phyloP scores from a whole-genome alignment of 1,284 basidiomycete species.

The Bondarzewia mesenterica region DNA sequence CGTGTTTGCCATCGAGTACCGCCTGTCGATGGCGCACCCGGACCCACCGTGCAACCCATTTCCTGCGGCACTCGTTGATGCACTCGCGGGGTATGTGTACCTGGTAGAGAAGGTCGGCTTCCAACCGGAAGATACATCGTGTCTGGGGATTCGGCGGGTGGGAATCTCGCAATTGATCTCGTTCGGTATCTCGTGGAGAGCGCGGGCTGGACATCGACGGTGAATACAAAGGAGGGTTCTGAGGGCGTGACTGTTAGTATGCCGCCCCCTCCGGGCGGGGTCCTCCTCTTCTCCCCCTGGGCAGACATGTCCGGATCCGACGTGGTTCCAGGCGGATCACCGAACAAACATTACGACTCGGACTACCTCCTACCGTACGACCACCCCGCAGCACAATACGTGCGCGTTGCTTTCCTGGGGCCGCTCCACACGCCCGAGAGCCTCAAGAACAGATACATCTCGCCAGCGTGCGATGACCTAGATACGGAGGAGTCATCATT shows the following conservation, averaged over 20 bases:
- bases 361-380: conserved; percentile 30
- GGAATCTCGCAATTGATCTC: conserved; percentile 38
- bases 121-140: conserved; percentile 39
- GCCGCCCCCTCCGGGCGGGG: conserved; percentile 37
- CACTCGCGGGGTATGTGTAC: conserved; percentile 42
- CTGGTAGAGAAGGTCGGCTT: conserved; percentile 37
- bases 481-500: conserved; percentile 26
- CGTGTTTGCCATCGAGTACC: conserved; percentile 23
- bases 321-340: conserved; percentile 23
- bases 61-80: conserved; percentile 49
- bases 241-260: too few relatives aligned
- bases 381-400: conserved; percentile 16
- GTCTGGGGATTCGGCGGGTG: conserved; percentile 49
- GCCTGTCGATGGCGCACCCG: conserved; percentile 19
- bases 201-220: conserved; percentile 5
- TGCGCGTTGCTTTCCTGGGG: conserved; percentile 31
- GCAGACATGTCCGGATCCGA: conserved; percentile 35
- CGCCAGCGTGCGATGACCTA: conserved; percentile 36
- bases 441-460: conserved; percentile 43
- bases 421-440: conserved; percentile 29
- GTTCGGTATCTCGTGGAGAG: conserved; percentile 30
- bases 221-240: not conserved
- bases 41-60: conserved; percentile 27
- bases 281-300: conserved; percentile 56
- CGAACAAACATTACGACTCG: conserved; percentile 19